Evolutionary conservation across 2,329 filamentous ascomycete genomes (phyloP), one percentile per base, ranked within the genome.

Genomic region (Colletotrichum cereale): DNA sequence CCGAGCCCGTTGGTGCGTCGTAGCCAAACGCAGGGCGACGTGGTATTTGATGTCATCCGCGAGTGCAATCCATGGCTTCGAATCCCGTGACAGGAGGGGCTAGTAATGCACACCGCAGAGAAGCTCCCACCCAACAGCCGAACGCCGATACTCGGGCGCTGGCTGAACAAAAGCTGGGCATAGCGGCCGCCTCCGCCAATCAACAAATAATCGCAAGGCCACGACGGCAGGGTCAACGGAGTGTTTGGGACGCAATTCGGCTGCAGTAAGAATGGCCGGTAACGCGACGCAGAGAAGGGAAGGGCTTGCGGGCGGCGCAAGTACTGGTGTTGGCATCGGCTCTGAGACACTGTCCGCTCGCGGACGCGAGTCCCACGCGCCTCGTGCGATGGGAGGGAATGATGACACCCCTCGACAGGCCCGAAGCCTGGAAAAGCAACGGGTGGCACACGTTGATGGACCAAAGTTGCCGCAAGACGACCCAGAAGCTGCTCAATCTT

Each of bases 311-410:
- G 47, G 50, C 21, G 50, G 48, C 26, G 16, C 42, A 29, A 62
- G 26, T n/a, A 24, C 36, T 24, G 24, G 31, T n/a, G 24, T 26
- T 21, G 42, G 56, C 10, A 34, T 40, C 29, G 38, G 21, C 29
- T 40, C 65, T 55, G 60, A 72, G 69, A 69, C 69, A 69, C 56
- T 29, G 31, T 12, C 65, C 21, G 66, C 65, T 53, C 58, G 66
- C 68, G 65, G 64, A 44, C 26, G 24, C 18, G 47, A 64, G 47
- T 44, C 24, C 16, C 31, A n/a, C 29, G 26, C n/a, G 21, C 48
- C 56, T 18, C n/a, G 29, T 44, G 44, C 38, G 57, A 53, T 40
- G 34, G 42, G 40, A 53, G 31, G 36, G 36, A 50, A 53, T 52
- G 29, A 34, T 40, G 29, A 14, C 57, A 67, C 56, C 68, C 64